Evolutionary conservation across 176 grass and related monocot genomes (phyloP).

Genomic region (Eleusine coracana): DNA sequence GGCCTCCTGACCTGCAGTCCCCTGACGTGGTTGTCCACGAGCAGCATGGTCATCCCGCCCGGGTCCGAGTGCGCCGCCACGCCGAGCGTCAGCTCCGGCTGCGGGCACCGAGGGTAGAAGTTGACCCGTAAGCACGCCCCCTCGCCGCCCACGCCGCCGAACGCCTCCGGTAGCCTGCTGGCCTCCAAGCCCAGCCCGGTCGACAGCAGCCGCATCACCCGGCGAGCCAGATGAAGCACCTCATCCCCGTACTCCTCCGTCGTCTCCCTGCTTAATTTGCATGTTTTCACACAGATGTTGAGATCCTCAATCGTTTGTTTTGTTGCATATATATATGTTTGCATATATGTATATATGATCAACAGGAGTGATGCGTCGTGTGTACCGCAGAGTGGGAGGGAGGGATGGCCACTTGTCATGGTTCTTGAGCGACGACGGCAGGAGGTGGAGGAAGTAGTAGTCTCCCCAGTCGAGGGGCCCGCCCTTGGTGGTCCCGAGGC

Average conservation of each 20-base stretch:
- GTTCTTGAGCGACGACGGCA: conserved; percentile 57
- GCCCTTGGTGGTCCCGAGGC: conserved; percentile 61
- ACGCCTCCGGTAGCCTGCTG: conserved; percentile 51
- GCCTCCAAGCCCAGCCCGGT: conserved; percentile 55
- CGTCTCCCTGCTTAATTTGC: conserved; percentile 39
- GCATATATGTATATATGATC: not conserved
- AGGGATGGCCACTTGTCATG: conserved; percentile 77
- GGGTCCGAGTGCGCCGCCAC: conserved; percentile 82
- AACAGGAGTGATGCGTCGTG: not conserved
- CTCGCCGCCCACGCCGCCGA: conserved; percentile 56
- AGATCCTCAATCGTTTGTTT: too few species aligned
- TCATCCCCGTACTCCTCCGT: conserved; percentile 72
- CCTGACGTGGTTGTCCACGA: conserved; percentile 67
- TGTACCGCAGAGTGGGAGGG: conserved; percentile 52
- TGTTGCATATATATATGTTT: not conserved
- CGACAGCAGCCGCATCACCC: conserved; percentile 60
- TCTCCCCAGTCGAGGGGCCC: conserved; percentile 81
- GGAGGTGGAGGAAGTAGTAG: conserved; percentile 84
- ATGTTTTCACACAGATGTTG: too few species aligned
- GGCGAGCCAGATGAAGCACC: conserved; percentile 48
- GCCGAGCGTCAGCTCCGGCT: conserved; percentile 85
- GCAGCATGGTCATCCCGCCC: conserved; percentile 82
- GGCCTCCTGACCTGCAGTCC: conserved; percentile 64
- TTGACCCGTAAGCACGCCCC: conserved; percentile 73
- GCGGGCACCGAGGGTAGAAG: conserved; percentile 85